Conservation (phyloP, 345 rosid species). For the Hibiscus mutabilis region DNA sequence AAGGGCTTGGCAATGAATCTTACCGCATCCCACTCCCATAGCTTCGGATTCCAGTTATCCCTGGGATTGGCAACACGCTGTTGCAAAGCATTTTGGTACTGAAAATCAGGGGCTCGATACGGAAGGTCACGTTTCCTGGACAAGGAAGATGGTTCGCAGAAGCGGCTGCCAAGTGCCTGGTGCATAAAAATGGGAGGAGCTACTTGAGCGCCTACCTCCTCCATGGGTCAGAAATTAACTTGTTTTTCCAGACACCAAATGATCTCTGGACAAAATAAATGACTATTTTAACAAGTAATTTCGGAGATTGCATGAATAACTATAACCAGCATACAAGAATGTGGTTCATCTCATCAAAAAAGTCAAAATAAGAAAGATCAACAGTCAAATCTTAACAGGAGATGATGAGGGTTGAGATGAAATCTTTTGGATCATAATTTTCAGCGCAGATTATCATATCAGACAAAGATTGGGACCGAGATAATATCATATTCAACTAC, state of each 20-base stretch:
- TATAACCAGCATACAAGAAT: background rate
- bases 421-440: background rate
- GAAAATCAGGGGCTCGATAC: conserved; percentile 22
- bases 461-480: background rate
- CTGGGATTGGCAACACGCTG: conserved; percentile 20
- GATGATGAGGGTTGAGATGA: background rate
- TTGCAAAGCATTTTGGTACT: conserved; percentile 28
- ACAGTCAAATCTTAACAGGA: background rate
- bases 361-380: background rate
- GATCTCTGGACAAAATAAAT: conserved; percentile 4
- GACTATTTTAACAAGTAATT: background rate
- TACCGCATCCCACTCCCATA: conserved; percentile 80
- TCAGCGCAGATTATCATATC: conserved; percentile 2
- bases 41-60: conserved; percentile 60
- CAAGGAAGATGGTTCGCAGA: conserved; percentile 36
- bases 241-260: background rate
- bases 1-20: conserved; percentile 59
- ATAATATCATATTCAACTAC: background rate
- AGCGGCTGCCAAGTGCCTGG: conserved; percentile 37
- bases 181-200: conserved; percentile 59
- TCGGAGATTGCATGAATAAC: background rate
- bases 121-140: conserved; percentile 61
- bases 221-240: conserved; percentile 37
- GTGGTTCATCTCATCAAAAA: background rate
- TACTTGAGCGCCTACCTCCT: conserved; percentile 69